Evolutionary conservation across 129 eudicot species (phyloP).

Genomic region (Saposhnikovia divaricata): DNA sequence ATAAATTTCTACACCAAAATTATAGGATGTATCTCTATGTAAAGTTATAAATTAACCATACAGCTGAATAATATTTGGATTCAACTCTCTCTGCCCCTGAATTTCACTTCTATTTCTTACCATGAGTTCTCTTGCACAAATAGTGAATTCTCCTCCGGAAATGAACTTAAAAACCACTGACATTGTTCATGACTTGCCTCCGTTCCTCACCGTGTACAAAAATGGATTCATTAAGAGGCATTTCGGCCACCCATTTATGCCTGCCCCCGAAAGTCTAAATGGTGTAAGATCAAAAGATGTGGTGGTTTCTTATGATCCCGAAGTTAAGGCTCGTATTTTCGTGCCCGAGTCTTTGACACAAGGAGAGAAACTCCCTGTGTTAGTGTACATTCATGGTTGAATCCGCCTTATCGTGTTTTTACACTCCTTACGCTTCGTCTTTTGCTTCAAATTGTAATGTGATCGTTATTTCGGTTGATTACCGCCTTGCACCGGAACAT

Average conservation of each 20-base stretch:
- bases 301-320: conserved; percentile 16
- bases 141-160: background rate
- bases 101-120: background rate
- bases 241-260: conserved; percentile 9
- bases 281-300: conserved; percentile 45
- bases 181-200: conserved; percentile 7
- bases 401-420: conserved; percentile 28
- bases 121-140: background rate
- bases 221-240: conserved; percentile 26
- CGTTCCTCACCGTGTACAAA: conserved; percentile 27
- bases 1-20: background rate
- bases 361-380: conserved; percentile 35
- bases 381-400: conserved; percentile 48
- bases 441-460: conserved; percentile 25
- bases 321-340: conserved; percentile 31
- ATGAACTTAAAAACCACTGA: background rate
- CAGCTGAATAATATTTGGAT: too few species aligned
- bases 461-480: conserved; percentile 39
- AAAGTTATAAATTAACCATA: background rate
- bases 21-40: background rate
- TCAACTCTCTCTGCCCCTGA: background rate
- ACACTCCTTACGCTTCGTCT: conserved; percentile 24
- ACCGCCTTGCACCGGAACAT: conserved; percentile 41
- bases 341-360: conserved; percentile 20
- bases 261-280: conserved; percentile 19